Conservation (phyloP, 768 basidiomycete species). For the Xerocomellus dryophilus region DNA sequence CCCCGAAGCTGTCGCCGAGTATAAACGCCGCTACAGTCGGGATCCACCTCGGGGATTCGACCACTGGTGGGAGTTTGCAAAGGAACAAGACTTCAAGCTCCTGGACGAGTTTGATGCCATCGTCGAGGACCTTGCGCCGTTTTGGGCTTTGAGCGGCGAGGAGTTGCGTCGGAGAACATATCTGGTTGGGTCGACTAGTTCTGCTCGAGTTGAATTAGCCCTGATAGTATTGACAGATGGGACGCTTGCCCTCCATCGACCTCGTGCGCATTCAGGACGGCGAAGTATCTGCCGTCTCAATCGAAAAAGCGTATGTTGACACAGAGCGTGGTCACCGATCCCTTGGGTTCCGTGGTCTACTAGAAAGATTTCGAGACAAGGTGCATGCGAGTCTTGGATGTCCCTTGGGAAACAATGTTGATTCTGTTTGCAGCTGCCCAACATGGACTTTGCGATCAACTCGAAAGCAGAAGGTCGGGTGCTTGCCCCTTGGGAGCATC, state of each 20-base stretch:
- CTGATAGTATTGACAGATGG: constrained; percentile 49
- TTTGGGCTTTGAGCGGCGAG: constrained; percentile 69
- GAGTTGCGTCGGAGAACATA: constrained; percentile 65
- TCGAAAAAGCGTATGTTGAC: constrained; percentile 54
- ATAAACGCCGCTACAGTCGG: constrained; percentile 70
- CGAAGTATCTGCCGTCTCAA: constrained; percentile 52
- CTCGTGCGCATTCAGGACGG: constrained; percentile 78
- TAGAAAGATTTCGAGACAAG: constrained; percentile 62
- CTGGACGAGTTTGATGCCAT: constrained; percentile 88
- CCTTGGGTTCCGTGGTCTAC: constrained; percentile 70
- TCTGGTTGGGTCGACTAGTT: constrained; percentile 41
- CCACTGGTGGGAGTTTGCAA: constrained; percentile 81
- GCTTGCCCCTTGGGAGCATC: constrained; percentile 89
- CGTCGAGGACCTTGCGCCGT: constrained; percentile 78
- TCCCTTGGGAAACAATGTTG: not conserved
- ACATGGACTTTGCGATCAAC: constrained; percentile 95
- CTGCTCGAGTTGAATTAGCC: not conserved
- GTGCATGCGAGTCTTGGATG: constrained; percentile 38
- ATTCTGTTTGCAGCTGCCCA: constrained; percentile 58
- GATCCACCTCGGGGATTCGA: constrained; percentile 90
- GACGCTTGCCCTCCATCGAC: constrained; percentile 78
- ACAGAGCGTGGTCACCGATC: constrained; percentile 76
- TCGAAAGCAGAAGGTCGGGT: constrained; percentile 92
- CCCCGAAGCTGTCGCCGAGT: constrained; percentile 75
- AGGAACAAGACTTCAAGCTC: constrained; percentile 68